These are phyloP conservation scores for Mycena polygramma DNA, from an alignment of 768 basidiomycete species.

Conservation along the genomic window DNA sequence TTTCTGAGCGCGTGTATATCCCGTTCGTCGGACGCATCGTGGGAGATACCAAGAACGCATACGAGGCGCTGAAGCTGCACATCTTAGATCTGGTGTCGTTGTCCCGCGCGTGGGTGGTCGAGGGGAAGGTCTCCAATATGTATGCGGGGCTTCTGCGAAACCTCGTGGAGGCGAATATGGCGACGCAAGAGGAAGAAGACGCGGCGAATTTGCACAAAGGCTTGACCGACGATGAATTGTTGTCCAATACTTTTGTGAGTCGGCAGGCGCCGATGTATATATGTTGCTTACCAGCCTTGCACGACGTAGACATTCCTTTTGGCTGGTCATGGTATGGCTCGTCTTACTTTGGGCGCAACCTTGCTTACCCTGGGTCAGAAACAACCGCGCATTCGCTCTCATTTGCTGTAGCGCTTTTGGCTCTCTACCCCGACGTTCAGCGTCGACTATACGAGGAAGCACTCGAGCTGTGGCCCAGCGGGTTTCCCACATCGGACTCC, in stretches of 20 bases:
- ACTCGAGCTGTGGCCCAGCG: constrained; percentile 54
- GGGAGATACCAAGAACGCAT: constrained; percentile 46
- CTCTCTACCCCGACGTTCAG: constrained; percentile 65
- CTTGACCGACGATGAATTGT: constrained; percentile 59
- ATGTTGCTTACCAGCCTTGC: no score
- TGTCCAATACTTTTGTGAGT: constrained; percentile 64
- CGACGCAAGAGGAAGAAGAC: constrained; percentile 41
- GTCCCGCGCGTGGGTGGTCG: constrained; percentile 51
- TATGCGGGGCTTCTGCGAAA: constrained; percentile 58
- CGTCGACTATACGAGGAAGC: constrained; percentile 59
- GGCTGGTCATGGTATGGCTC: constrained; percentile 59
- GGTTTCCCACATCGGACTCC: constrained; percentile 40
- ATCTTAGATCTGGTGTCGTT: constrained; percentile 56
- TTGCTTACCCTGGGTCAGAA: constrained; percentile 46
- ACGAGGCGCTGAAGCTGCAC: constrained; percentile 52
- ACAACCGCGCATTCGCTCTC: constrained; percentile 60
- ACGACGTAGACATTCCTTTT: constrained; percentile 62
- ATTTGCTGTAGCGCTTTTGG: constrained; percentile 59
- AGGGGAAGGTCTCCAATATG: constrained; percentile 40
- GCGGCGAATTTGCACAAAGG: constrained; percentile 39
- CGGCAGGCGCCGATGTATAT: no score
- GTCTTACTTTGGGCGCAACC: background rate
- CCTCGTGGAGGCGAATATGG: constrained; percentile 62
- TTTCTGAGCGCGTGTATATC: constrained; percentile 45
- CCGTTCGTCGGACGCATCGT: constrained; percentile 52